A percentile compares a stretch with the other conserved stretches of the same genome.
Evolutionary conservation across 1,139 yeast genomes (phyloP).

Genomic region (Zhuliangozyma parablackwelliae): DNA sequence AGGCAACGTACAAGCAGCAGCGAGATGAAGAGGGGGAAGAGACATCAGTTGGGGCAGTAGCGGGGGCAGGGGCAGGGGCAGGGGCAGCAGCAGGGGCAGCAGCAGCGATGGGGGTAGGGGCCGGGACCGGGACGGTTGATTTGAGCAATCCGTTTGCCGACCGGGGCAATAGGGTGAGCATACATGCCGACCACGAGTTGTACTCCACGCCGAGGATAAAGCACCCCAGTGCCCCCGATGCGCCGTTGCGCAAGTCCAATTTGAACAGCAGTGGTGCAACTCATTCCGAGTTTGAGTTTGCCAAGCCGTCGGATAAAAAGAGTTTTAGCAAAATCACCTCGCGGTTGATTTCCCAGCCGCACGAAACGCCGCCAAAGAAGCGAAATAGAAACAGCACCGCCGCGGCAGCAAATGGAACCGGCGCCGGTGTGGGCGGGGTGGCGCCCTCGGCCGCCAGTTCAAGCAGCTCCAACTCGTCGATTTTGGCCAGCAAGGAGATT

Average conservation of each 20-base stretch:
- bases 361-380: conserved; percentile 3
- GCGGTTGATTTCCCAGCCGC: conserved; percentile 48
- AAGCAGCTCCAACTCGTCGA: conserved; percentile 6
- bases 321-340: conserved; percentile 39
- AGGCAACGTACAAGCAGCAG: conserved; percentile 48
- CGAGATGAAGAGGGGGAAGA: neutral
- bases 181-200: conserved; percentile 16
- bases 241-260: conserved; percentile 47
- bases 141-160: conserved; percentile 24
- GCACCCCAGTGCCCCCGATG: conserved; percentile 43
- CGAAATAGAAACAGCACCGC: conserved; percentile 1
- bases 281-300: conserved; percentile 20
- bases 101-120: neutral
- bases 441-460: conserved; percentile 15
- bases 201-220: conserved; percentile 48
- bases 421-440: neutral
- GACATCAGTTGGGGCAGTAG: too few relatives aligned
- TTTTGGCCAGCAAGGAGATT: conserved; percentile 24
- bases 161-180: too few relatives aligned
- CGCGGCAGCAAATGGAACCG: too few relatives aligned
- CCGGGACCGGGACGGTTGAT: conserved; percentile 2
- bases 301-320: conserved; percentile 23
- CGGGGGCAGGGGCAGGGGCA: conserved; percentile 1
- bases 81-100: conserved; percentile 1
- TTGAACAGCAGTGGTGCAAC: conserved; percentile 11